phyloP scores from a whole-genome alignment of 1,139 yeast species.

The Geotrichum macrosporum region DNA sequence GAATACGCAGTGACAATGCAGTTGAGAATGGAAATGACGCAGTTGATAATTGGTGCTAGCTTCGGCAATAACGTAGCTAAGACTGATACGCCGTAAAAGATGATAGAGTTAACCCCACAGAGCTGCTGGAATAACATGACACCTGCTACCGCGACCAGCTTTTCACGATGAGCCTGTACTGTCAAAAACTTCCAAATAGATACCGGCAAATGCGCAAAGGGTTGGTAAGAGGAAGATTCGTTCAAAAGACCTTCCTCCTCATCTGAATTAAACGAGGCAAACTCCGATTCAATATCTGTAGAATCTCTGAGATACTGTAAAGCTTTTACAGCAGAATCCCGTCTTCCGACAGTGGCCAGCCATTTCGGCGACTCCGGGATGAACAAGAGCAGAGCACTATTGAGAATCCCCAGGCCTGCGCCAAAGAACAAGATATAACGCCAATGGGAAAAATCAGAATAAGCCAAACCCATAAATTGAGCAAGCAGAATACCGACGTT shows the following conservation, averaged over 20 bases:
- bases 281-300: conserved; percentile 31
- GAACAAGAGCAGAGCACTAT: conserved; percentile 45
- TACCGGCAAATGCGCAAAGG: conserved; percentile 2
- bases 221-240: not conserved
- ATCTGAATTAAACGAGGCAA: conserved; percentile 13
- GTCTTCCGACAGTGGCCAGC: conserved; percentile 45
- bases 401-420: conserved; percentile 48
- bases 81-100: conserved; percentile 87
- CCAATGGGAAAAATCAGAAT: conserved; percentile 70
- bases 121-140: conserved; percentile 85
- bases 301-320: conserved; percentile 37
- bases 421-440: conserved; percentile 62
- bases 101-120: conserved; percentile 86
- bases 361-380: conserved; percentile 85
- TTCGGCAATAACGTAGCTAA: conserved; percentile 65
- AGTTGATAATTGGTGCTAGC: conserved; percentile 64
- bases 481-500: conserved; percentile 79
- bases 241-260: conserved; percentile 15
- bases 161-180: conserved; percentile 49
- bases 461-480: conserved; percentile 64
- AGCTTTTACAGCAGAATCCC: conserved; percentile 39
- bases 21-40: conserved; percentile 68
- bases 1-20: conserved; percentile 66
- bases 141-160: conserved; percentile 64
- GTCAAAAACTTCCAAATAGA: conserved; percentile 45